Conservation (phyloP, 192 early-diverging fungal species). For the Umbelopsis ramanniana region DNA sequence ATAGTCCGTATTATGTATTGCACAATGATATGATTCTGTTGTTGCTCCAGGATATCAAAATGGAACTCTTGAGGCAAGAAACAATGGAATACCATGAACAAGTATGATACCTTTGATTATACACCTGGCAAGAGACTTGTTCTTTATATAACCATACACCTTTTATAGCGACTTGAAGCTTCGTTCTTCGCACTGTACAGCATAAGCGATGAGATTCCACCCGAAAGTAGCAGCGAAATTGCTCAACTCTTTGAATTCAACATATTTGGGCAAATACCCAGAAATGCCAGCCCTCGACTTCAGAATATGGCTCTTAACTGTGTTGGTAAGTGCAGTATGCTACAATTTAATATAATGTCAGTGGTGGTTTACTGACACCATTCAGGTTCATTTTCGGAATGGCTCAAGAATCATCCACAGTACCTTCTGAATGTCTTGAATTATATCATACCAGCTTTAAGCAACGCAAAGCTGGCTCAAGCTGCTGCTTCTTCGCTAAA, state of each 20-base stretch:
- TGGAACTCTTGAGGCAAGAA: not conserved
- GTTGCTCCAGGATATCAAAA: slow-evolving; percentile 27
- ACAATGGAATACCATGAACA: slow-evolving; percentile 1
- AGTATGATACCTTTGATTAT: not conserved
- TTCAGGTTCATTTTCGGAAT: slow-evolving; percentile 69
- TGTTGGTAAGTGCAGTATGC: slow-evolving; percentile 40
- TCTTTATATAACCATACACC: not conserved
- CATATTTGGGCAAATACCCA: slow-evolving; percentile 53
- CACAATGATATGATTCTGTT: slow-evolving; percentile 57
- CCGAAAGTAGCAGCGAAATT: slow-evolving; percentile 55
- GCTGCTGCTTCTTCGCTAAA: slow-evolving; percentile 69
- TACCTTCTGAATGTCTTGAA: slow-evolving; percentile 62
- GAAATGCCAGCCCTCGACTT: slow-evolving; percentile 42
- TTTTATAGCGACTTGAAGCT: slow-evolving; percentile 51
- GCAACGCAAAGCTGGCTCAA: slow-evolving; percentile 56
- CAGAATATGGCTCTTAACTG: slow-evolving; percentile 50
- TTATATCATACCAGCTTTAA: slow-evolving; percentile 65
- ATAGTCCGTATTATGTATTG: slow-evolving; percentile 70
- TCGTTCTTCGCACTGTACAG: slow-evolving; percentile 67
- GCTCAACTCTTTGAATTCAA: slow-evolving; percentile 63
- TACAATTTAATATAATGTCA: not conserved
- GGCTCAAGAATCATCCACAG: slow-evolving; percentile 66
- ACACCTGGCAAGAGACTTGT: not conserved
- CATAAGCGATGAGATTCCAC: slow-evolving; percentile 67
- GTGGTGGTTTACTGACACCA: not conserved